Evolutionary conservation across 495 filamentous ascomycete species (phyloP).

Genomic region (Amphirosellinia nigrospora): DNA sequence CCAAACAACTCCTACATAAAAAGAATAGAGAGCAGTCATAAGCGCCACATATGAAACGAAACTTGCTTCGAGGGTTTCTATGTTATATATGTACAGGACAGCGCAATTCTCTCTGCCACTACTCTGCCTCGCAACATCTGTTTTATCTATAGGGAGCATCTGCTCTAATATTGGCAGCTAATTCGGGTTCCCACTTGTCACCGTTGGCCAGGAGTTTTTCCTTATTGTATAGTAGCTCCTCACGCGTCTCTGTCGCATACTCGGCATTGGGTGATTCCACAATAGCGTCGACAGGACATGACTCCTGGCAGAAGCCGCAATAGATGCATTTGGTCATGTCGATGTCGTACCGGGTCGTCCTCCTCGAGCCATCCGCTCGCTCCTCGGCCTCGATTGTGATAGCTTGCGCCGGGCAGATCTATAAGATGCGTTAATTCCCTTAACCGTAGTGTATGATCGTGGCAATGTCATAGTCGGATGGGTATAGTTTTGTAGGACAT

Average conservation of each 20-base stretch:
- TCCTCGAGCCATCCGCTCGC: conserved; percentile 89
- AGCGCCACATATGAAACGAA: conserved; percentile 23
- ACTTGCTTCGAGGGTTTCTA: conserved; percentile 35
- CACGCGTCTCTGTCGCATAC: conserved; percentile 95
- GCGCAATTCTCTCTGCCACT: not conserved
- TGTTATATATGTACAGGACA: conserved; percentile 37
- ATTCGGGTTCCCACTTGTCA: conserved; percentile 98
- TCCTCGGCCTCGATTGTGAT: conserved; percentile 99
- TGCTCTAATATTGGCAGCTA: conserved; percentile 88
- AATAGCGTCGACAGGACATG: conserved; percentile 97
- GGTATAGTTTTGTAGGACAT: not conserved
- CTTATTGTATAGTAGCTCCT: conserved; percentile 98
- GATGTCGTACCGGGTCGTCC: conserved; percentile 97
- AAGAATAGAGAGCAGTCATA: conserved; percentile 6
- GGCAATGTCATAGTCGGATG: not conserved
- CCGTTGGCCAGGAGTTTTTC: conserved; percentile 86
- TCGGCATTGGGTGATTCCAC: conserved; percentile 97
- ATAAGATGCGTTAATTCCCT: conserved; percentile 16
- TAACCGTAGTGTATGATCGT: not conserved
- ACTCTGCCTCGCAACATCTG: not conserved
- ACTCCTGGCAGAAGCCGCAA: conserved; percentile 99
- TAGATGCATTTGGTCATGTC: conserved; percentile 99
- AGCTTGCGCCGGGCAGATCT: conserved; percentile 92
- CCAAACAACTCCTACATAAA: not conserved
- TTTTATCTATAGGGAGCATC: conserved; percentile 85